Base-by-base conservation (phyloP, 2,329 filamentous ascomycete genomes). In the Aspergillus sp. region DNA sequence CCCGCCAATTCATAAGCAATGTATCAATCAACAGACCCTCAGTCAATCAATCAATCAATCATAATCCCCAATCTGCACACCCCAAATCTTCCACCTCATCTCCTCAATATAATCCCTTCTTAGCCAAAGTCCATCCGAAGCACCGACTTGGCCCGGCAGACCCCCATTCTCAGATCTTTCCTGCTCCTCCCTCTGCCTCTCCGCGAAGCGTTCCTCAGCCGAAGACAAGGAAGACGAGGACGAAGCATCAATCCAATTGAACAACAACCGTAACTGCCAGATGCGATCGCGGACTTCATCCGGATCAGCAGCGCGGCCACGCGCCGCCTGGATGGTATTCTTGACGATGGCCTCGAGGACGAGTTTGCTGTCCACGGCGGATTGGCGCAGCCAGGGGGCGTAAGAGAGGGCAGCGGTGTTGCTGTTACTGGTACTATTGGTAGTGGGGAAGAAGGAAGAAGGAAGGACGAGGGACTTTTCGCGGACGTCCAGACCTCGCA, bases 341-440 rank as follows among this genome's bases (percentile, higher is more conserved):
- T 68, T 70, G 30, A 77, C 69, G 8, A 77, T 82, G 56, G 77
- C 78, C 57, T 85, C 85, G 51, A 96, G 80, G 60, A 88, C 84
- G 25, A 96, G 77, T 41, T 89, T 82, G 32, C 87, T 86, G 71
- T 96, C 93, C 1, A 96, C 86, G 0, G 85, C 83, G 5, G 86
- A 89, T 4, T 80, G 79, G 32, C 82, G 80, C 8, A 83, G 80
- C 66, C 84, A 85, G 7, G 81, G 76, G 60, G 83, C 80, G 5
- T 76, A 71, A 47, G 75, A 73, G 25, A 73, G 74, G 8, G 75
- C 78, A 36, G 32, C 11, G 32, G 11, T 61, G 30, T 66, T 69
- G 15, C 66, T 63, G 10, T 68, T 70, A 27, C 32, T 15, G 11
- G 10, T 36, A 13, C 32, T 36, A 36, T 36, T 36, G 32, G 11